Base-by-base conservation (phyloP, 1,139 yeast species). In the Saccharomyces pastorianus region DNA sequence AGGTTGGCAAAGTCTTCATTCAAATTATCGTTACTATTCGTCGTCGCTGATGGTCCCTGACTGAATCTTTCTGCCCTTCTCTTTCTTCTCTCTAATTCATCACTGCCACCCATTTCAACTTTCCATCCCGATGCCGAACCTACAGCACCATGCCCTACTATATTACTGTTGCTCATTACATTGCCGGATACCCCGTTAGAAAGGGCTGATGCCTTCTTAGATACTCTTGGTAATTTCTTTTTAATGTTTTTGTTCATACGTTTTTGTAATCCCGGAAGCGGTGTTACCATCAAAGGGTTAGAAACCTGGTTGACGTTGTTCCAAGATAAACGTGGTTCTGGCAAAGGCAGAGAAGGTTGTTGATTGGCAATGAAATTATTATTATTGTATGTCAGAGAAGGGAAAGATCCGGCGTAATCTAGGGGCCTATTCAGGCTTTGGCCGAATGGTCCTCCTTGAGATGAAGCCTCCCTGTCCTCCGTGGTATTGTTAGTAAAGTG, bases 11-110 rank as follows among this genome's bases (percentile, higher is more conserved):
- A 67, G 53, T 67, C 63, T 49, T 68, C 61, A 17, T 60, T 20
- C 23, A 57, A 53, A 44, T 56, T 55, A 25, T 31, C 52, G 31
- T 50, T 53, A 47, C 48, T 56, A 9, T 34, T 51, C 3, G 53
- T 51, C 25, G 51, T 53, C 4, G 59, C 44, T 9, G 32, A 44
- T 27, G 47, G 20, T n/a, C 34, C 51, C 34, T 53, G 14, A 8
- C 58, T 59, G 50, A 67, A 67, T 49, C 67, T 61, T 51, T 64
- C 67, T 17, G 69, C 66, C 46, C 71, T 64, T 52, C 59, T 64
- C 38, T 57, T 58, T 46, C 66, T 59, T 53, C 60, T 64, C 38
- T 59, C 66, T 23, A 55, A 57, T 48, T 64, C 64, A 27, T 46
- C 31, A 13, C 42, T 14, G 47, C 52, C 48, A 38, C 20, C 26